phyloP scores from a whole-genome alignment of 306 rosid species.

The Quercus alba region DNA sequence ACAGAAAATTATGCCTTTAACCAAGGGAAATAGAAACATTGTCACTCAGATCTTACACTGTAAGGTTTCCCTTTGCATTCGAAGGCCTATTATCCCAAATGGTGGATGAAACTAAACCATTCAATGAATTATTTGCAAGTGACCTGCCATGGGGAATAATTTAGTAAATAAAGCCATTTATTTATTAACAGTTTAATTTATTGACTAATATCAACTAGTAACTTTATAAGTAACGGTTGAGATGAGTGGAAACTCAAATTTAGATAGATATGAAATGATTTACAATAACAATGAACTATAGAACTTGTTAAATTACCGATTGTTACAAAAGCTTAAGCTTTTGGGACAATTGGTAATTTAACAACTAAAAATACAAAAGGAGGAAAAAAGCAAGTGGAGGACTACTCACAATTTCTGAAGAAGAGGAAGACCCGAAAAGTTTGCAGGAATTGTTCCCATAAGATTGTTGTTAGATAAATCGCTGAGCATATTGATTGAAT shows the following conservation, averaged over 20 bases:
- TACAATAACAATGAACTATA: background rate
- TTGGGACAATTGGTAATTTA: too few species aligned
- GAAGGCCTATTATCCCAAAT: slow-evolving; percentile 60
- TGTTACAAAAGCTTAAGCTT: too few species aligned
- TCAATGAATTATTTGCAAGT: slow-evolving; percentile 66
- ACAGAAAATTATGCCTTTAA: background rate
- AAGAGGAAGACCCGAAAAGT: slow-evolving; percentile 47
- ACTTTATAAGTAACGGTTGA: background rate
- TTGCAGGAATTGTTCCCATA: slow-evolving; percentile 61
- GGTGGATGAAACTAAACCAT: slow-evolving; percentile 57
- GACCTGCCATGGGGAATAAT: slow-evolving; percentile 55
- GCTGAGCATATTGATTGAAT: slow-evolving; percentile 34
- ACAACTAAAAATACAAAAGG: background rate
- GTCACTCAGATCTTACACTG: slow-evolving; percentile 57
- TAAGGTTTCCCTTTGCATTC: slow-evolving; percentile 32
- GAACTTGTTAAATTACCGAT: background rate
- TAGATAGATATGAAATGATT: background rate
- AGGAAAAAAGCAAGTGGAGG: slow-evolving; percentile 16
- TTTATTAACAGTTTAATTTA: slow-evolving; percentile 8
- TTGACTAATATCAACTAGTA: background rate
- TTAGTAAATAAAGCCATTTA: slow-evolving; percentile 1
- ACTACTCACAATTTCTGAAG: slow-evolving; percentile 74
- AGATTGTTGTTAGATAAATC: slow-evolving; percentile 60
- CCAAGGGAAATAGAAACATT: background rate
- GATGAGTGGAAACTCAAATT: background rate